These are phyloP conservation scores for Yamadazyma blattariae DNA, from an alignment of 1,139 yeast genomes.

Conservation along the genomic window DNA sequence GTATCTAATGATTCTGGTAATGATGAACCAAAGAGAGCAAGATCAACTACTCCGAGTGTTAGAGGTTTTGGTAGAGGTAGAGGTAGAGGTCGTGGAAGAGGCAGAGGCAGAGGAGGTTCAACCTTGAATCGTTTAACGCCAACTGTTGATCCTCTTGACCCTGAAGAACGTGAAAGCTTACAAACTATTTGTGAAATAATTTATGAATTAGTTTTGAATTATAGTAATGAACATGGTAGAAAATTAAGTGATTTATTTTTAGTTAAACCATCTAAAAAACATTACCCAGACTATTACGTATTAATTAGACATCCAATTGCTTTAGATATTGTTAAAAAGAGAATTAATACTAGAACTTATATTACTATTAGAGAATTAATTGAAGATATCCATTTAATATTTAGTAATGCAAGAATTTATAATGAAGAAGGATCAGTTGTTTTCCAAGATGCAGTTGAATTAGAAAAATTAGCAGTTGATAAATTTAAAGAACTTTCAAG, in stretches of 20 bases:
- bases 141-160: conserved; percentile 34
- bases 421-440: conserved; percentile 88
- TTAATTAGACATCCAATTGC: conserved; percentile 82
- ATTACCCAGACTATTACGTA: conserved; percentile 85
- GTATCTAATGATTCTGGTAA: conserved; percentile 9
- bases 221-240: conserved; percentile 41
- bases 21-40: conserved; percentile 22
- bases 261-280: conserved; percentile 65
- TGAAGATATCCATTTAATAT: conserved; percentile 74
- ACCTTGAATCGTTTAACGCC: conserved; percentile 35
- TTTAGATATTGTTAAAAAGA: conserved; percentile 61
- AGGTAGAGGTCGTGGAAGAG: conserved; percentile 21
- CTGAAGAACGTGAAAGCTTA: conserved; percentile 42
- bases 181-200: conserved; percentile 41
- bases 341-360: conserved; percentile 55
- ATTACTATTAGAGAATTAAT: conserved; percentile 56
- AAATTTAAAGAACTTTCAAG: conserved; percentile 28
- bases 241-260: conserved; percentile 59
- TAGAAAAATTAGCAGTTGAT: conserved; percentile 51
- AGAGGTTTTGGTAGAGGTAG: conserved; percentile 22
- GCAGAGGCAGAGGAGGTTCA: conserved; percentile 25
- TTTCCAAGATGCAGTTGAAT: conserved; percentile 67
- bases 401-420: conserved; percentile 79
- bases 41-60: conserved; percentile 24
- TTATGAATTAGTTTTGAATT: conserved; percentile 42